phyloP scores from a whole-genome alignment of 257 asterid species.

The Solanum appendiculatum region DNA sequence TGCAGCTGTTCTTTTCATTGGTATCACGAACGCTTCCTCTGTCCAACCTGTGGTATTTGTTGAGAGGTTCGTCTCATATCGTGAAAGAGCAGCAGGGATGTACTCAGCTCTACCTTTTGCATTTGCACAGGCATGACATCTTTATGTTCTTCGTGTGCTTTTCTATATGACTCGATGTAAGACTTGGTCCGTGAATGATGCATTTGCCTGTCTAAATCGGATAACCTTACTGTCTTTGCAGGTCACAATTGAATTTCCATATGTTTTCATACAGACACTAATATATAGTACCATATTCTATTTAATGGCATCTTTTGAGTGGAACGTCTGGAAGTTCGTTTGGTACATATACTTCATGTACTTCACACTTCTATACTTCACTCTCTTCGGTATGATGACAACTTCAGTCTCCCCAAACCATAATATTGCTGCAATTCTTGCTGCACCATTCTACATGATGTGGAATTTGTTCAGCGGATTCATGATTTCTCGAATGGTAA shows the following conservation, averaged over 20 bases:
- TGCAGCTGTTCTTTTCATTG: slow-evolving; percentile 77
- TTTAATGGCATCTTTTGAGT: slow-evolving; percentile 74
- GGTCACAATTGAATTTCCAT: slow-evolving; percentile 78
- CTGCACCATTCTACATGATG: slow-evolving; percentile 69
- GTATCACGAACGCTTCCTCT: slow-evolving; percentile 73
- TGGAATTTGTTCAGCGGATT: slow-evolving; percentile 91
- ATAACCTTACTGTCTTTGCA: slow-evolving; percentile 18
- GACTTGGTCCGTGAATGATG: not conserved
- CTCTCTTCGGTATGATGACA: slow-evolving; percentile 88
- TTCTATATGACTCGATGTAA: not conserved
- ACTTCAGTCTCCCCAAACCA: slow-evolving; percentile 69
- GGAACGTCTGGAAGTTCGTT: slow-evolving; percentile 55
- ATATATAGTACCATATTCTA: slow-evolving; percentile 69
- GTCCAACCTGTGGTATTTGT: slow-evolving; percentile 75
- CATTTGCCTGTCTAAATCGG: not conserved
- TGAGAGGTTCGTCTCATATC: slow-evolving; percentile 67
- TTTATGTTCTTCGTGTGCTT: not conserved
- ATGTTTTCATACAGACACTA: slow-evolving; percentile 53
- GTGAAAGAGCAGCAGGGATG: slow-evolving; percentile 97
- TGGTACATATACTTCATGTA: slow-evolving; percentile 78
- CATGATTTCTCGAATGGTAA: slow-evolving; percentile 60
- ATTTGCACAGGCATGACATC: slow-evolving; percentile 57
- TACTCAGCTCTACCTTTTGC: slow-evolving; percentile 91
- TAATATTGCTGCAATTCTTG: slow-evolving; percentile 60
- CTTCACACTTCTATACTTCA: slow-evolving; percentile 69